These are phyloP conservation scores for Lachnellula hyalina DNA, from an alignment of 2,329 filamentous ascomycete genomes.

Conservation along the genomic window DNA sequence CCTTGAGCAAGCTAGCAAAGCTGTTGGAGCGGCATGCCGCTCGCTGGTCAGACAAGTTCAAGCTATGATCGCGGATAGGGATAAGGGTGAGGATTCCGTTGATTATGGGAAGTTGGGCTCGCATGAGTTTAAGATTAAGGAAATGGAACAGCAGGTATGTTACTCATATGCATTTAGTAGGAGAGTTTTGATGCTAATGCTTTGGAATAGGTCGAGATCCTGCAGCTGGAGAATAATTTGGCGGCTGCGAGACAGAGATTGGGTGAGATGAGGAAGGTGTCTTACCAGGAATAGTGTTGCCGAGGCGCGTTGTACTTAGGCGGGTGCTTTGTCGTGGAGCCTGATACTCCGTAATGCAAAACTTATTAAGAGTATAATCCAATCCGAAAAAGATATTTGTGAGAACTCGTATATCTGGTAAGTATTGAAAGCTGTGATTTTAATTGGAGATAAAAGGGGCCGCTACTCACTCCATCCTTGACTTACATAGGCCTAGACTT, in stretches of 20 bases:
- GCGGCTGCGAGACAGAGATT: conserved; percentile 73
- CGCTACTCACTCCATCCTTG: too few relatives aligned
- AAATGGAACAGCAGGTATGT: conserved; percentile 98
- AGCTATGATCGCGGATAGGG: conserved; percentile 83
- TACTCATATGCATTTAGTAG: not conserved
- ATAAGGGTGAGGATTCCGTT: conserved; percentile 73
- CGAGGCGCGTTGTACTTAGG: not conserved
- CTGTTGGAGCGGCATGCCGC: conserved; percentile 84
- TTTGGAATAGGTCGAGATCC: conserved; percentile 75
- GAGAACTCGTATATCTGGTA: too few relatives aligned
- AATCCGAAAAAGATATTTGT: too few relatives aligned
- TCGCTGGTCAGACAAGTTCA: conserved; percentile 89
- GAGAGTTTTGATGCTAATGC: conserved; percentile 11
- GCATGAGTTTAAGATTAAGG: conserved; percentile 96
- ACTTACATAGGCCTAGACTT: too few relatives aligned
- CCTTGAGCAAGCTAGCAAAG: conserved; percentile 86
- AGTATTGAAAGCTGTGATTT: too few relatives aligned
- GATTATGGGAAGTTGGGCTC: conserved; percentile 85
- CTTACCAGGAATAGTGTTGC: conserved; percentile 26
- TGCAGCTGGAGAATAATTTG: conserved; percentile 87
- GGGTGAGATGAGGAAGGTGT: conserved; percentile 76
- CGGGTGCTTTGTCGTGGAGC: not conserved
- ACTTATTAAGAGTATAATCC: too few relatives aligned
- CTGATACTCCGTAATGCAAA: not conserved
- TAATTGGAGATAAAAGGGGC: too few relatives aligned